Conservation (phyloP, 805 yeast species). For the Saccharomycopsis sp. region DNA sequence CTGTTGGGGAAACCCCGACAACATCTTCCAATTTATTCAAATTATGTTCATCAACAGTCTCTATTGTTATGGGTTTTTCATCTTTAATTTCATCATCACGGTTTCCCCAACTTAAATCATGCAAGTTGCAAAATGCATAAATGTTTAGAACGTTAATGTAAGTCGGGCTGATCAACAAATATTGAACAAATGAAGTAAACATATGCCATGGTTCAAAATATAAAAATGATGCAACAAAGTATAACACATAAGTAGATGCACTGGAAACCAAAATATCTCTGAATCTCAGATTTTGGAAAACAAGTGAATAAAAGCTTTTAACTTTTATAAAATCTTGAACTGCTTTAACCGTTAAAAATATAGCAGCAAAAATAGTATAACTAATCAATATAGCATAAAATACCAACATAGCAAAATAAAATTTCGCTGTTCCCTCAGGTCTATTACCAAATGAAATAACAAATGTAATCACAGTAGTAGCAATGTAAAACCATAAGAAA, state of each 20-base stretch:
- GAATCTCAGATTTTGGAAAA: slow-evolving; percentile 64
- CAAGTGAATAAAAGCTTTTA: slow-evolving; percentile 30
- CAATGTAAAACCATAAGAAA: slow-evolving; percentile 78
- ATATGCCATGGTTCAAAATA: slow-evolving; percentile 91
- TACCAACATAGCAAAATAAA: slow-evolving; percentile 66
- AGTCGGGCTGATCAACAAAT: slow-evolving; percentile 76
- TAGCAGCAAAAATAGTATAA: slow-evolving; percentile 82
- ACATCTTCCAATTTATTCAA: not conserved
- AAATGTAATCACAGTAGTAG: slow-evolving; percentile 76
- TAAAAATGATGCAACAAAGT: slow-evolving; percentile 68
- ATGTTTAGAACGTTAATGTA: slow-evolving; percentile 88
- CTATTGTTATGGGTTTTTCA: slow-evolving; percentile 12
- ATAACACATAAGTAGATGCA: slow-evolving; percentile 74
- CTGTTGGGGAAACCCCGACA: not conserved
- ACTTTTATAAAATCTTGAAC: slow-evolving; percentile 41
- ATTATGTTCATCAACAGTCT: not conserved
- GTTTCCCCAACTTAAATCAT: slow-evolving; percentile 97
- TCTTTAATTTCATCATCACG: slow-evolving; percentile 58
- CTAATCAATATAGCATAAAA: slow-evolving; percentile 86
- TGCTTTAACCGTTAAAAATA: slow-evolving; percentile 70
- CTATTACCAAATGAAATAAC: slow-evolving; percentile 89
- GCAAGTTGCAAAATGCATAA: slow-evolving; percentile 93
- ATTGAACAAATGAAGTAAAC: slow-evolving; percentile 82
- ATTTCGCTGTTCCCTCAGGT: slow-evolving; percentile 80
- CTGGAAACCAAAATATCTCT: slow-evolving; percentile 84